A percentile compares a stretch with the other conserved stretches of the same genome.
Conservation (phyloP, 352 stramenopile genomes). For the Phytophthora agathidicida region DNA sequence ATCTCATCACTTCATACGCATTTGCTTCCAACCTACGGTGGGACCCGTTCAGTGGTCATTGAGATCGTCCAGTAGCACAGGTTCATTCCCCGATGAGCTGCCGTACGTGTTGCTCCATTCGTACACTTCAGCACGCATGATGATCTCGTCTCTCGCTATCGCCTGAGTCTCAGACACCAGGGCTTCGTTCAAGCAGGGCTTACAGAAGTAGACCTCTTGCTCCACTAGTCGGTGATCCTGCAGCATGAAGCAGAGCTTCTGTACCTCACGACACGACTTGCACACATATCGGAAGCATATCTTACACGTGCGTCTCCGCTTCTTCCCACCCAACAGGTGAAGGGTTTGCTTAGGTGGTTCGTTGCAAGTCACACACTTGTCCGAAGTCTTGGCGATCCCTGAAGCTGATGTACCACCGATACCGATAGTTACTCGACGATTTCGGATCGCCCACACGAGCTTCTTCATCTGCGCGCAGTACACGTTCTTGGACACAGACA, state of each 20-base stretch:
- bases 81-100: constrained; percentile 34
- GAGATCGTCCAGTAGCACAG: constrained; percentile 26
- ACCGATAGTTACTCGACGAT: constrained; percentile 22
- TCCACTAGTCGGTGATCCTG: constrained; percentile 30
- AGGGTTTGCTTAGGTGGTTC: constrained; percentile 2
- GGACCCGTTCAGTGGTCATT: constrained; percentile 20
- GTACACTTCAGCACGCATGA: constrained; percentile 14
- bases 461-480: constrained; percentile 69
- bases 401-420: background rate
- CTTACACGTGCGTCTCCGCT: constrained; percentile 31
- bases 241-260: constrained; percentile 38
- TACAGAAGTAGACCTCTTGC: constrained; percentile 33
- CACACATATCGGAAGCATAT: constrained; percentile 49
- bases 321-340: constrained; percentile 15
- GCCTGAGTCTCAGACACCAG: constrained; percentile 13
- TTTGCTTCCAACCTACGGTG: constrained; percentile 1
- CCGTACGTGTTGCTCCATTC: constrained; percentile 35
- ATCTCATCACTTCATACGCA: constrained; percentile 12
- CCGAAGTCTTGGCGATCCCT: constrained; percentile 11
- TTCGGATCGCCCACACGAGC: constrained; percentile 53
- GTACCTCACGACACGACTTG: constrained; percentile 39
- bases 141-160: constrained; percentile 32
- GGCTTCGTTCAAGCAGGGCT: constrained; percentile 21
- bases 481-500: constrained; percentile 41
- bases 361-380: constrained; percentile 26